Conservation (phyloP, 768 basidiomycete species). For the Auricularia cornea region DNA sequence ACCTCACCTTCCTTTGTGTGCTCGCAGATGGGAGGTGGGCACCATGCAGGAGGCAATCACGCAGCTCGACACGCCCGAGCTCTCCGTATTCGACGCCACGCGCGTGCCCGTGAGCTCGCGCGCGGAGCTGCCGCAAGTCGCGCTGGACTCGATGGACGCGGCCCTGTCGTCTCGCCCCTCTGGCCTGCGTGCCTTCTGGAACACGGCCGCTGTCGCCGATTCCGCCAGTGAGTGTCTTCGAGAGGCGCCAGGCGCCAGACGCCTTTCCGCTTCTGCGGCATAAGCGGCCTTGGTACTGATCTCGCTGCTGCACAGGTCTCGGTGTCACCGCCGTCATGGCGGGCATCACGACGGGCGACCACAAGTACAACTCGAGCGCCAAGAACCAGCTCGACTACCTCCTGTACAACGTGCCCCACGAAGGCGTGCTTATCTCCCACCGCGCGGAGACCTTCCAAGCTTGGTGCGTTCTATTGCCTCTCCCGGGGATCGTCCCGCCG, state of each 20-base stretch:
- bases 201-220: conserved; percentile 20
- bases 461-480: neutral
- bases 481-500: conserved; percentile 18
- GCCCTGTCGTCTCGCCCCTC: neutral
- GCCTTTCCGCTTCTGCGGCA: too few relatives aligned
- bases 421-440: conserved; percentile 20
- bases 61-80: conserved; percentile 15
- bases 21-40: conserved; percentile 17
- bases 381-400: conserved; percentile 15
- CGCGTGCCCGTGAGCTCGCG: neutral
- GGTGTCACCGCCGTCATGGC: conserved; percentile 11
- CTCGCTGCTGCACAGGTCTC: conserved; percentile 4
- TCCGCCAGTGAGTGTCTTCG: conserved; percentile 18
- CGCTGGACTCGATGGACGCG: neutral
- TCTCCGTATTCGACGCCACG: conserved; percentile 14
- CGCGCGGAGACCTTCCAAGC: neutral
- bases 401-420: conserved; percentile 6
- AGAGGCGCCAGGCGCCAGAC: too few relatives aligned
- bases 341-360: conserved; percentile 8
- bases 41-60: conserved; percentile 15
- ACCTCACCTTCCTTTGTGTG: neutral
- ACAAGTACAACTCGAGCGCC: conserved; percentile 10
- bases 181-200: conserved; percentile 8
- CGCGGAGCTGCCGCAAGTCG: neutral
- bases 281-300: too few relatives aligned